Evolutionary conservation across 2,329 filamentous ascomycete genomes (phyloP), one percentile per base, ranked within the genome.

Genomic region (Fonsecaea monophora): DNA sequence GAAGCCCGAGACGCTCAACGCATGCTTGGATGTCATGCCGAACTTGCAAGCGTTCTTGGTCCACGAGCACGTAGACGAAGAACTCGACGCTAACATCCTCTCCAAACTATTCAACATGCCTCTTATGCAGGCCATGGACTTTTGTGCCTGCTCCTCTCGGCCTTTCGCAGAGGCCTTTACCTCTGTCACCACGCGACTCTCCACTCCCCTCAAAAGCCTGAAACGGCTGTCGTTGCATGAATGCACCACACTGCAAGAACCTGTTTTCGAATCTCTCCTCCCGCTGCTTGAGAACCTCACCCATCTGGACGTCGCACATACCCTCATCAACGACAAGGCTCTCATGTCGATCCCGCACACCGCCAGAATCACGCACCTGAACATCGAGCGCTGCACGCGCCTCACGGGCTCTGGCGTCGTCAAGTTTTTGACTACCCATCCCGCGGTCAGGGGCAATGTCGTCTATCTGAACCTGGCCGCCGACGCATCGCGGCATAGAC

Each of bases 11-110:
- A 94, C 91, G 4, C 83, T 95, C 56, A 80, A 90, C 60, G 84
- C 88, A 76, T 93, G 90, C 76, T 81, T 95, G 61, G 82, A 90
- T 70, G 81, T 93, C 68, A 89, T 90, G 4, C 90, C 91, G 1
- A 88, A 90, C 73, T 81, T 95, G 37, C 88, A 89, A 74, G 92
- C 94, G 78, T 92, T 93, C 75, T 82, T 94, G 58, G 87, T 88
- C 18, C 91, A 94, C 79, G 92, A 95, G 78, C 90, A 94, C 72
- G 83, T 95, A 60, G 91, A 94, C 75, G 87, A 89, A 58, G 92
- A 95, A 72, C 82, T 94, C 55, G 85, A 88, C 72, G 81, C 82
- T n/a, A 82, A 85, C 15, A 89, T 94, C 18, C 78, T 94, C 53
- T 82, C 83, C 68, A 92, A 91, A 77, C 80, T 95, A 50, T 87